These are phyloP conservation scores for Roridomyces roridus DNA, from an alignment of 768 basidiomycete species.

Conservation along the genomic window DNA sequence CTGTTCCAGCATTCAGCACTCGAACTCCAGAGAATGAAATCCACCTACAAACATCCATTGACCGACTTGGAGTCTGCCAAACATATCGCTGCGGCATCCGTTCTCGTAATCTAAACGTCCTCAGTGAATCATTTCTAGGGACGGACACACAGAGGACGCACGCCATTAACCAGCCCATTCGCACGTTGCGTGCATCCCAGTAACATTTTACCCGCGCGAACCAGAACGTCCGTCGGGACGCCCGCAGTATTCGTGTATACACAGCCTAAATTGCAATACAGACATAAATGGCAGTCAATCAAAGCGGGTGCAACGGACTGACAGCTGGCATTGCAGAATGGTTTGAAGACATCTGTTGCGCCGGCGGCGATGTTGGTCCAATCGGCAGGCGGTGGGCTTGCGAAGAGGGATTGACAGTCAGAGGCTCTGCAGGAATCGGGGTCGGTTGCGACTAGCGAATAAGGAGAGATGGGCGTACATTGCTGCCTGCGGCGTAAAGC, in stretches of 20 bases:
- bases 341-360: slow-evolving; percentile 4
- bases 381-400: neutral
- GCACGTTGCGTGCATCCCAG: slow-evolving; percentile 6
- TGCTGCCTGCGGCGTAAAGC: no score
- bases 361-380: slow-evolving; percentile 8
- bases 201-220: slow-evolving; percentile 8
- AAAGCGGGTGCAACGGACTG: neutral
- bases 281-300: neutral
- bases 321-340: slow-evolving; percentile 21
- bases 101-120: slow-evolving; percentile 3
- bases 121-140: neutral
- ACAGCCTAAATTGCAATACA: slow-evolving; percentile 3
- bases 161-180: slow-evolving; percentile 14
- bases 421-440: neutral
- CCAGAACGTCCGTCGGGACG: neutral
- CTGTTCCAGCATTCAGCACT: no score
- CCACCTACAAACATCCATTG: slow-evolving; percentile 5
- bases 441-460: no score
- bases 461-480: no score
- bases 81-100: neutral
- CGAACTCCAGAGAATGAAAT: no score
- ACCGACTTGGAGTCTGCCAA: slow-evolving; percentile 3
- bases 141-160: neutral
- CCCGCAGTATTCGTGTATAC: slow-evolving; percentile 8
- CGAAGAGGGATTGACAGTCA: slow-evolving; percentile 12